Percentiles rank a stretch among this genome's conserved stretches.
phyloP scores from a whole-genome alignment of 176 grass and related monocot species.

The Lolium rigidum region DNA sequence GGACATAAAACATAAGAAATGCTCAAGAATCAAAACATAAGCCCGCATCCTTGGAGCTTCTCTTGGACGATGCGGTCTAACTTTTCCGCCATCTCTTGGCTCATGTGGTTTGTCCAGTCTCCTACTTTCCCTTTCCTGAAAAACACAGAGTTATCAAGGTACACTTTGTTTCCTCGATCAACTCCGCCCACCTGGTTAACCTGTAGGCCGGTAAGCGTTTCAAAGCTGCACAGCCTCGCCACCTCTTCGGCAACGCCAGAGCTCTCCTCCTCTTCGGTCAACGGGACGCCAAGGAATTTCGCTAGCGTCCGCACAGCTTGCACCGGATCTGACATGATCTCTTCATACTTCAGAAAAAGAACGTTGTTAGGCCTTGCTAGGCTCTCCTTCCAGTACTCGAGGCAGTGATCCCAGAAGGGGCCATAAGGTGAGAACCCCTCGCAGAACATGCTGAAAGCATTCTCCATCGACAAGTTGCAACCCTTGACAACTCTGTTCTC shows the following conservation, averaged over 20 bases:
- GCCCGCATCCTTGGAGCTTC: background rate
- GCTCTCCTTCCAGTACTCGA: slow-evolving; percentile 24
- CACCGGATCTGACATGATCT: background rate
- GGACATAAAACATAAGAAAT: background rate
- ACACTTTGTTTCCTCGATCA: background rate
- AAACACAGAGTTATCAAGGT: background rate
- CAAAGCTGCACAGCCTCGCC: background rate
- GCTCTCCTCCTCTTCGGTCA: background rate
- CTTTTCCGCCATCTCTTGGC: background rate
- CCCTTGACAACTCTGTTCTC: background rate
- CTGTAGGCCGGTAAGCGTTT: background rate
- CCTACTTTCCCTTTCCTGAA: slow-evolving; percentile 16
- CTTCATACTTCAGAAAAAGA: slow-evolving; percentile 18
- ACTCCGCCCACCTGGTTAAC: background rate
- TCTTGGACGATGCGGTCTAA: background rate
- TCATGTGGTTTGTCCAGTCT: background rate
- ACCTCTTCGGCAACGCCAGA: background rate
- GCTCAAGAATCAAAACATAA: background rate
- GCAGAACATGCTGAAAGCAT: background rate
- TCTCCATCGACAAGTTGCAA: background rate
- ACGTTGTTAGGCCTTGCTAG: background rate
- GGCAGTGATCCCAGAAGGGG: slow-evolving; percentile 22
- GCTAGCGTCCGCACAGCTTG: background rate
- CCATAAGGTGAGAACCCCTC: slow-evolving; percentile 8
- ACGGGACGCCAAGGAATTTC: background rate